Evolutionary conservation across 805 yeast genomes (phyloP).

Genomic region (Metahyphopichia silvanorum): DNA sequence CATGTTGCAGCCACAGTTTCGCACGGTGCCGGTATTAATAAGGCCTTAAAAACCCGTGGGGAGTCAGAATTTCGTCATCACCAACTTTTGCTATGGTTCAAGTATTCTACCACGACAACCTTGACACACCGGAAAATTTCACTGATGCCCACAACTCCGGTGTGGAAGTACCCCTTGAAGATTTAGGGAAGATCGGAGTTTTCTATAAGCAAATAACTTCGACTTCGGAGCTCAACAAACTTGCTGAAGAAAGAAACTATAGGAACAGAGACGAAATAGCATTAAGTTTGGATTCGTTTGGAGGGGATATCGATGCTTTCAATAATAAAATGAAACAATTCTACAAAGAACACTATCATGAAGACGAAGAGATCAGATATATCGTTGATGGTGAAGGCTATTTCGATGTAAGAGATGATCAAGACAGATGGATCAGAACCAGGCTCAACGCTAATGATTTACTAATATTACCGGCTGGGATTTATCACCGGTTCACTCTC

Average conservation of each 20-base stretch:
- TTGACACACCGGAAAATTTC: constrained; percentile 51
- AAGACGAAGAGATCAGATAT: constrained; percentile 95
- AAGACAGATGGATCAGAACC: constrained; percentile 73
- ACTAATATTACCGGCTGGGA: constrained; percentile 83
- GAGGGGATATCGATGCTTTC: constrained; percentile 53
- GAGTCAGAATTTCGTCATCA: too few species aligned
- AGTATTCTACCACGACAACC: constrained; percentile 65
- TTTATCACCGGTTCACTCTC: constrained; percentile 89
- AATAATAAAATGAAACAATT: constrained; percentile 65
- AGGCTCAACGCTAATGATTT: constrained; percentile 63
- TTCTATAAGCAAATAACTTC: constrained; percentile 51
- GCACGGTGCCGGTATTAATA: too few species aligned
- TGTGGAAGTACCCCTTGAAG: constrained; percentile 43
- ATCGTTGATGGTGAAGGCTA: constrained; percentile 86
- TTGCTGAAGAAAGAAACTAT: constrained; percentile 72
- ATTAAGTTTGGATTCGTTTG: constrained; percentile 58
- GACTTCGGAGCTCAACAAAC: constrained; percentile 53
- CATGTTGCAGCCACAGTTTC: too few species aligned
- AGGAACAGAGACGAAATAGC: constrained; percentile 74
- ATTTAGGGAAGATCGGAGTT: constrained; percentile 64
- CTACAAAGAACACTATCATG: constrained; percentile 86
- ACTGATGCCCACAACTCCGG: constrained; percentile 77
- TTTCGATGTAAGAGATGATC: constrained; percentile 75
- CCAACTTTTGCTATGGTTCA: constrained; percentile 34
- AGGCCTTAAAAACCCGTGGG: too few species aligned